A percentile compares a stretch with the other conserved stretches of the same genome.
Evolutionary conservation across 1,284 basidiomycete genomes (phyloP).

Genomic region (Entoloma clypeatum): DNA sequence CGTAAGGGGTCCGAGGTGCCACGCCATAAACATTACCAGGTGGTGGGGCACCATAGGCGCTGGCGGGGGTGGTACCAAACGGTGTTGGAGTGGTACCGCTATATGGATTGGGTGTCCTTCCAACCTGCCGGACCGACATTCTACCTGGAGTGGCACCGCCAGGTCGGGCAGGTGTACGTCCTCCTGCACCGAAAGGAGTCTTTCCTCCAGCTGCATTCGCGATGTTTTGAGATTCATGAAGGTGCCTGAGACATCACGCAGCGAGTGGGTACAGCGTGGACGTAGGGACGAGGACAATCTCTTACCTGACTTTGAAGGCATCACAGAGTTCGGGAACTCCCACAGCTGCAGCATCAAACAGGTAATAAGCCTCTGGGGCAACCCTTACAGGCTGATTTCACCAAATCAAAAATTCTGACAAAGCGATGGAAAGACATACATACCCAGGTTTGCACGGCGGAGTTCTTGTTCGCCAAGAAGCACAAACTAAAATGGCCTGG

Average conservation of each 20-base stretch:
- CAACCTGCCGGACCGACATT: slow-evolving; percentile 64
- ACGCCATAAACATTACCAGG: slow-evolving; percentile 21
- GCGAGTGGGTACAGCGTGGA: slow-evolving; percentile 15
- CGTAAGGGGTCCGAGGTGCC: slow-evolving; percentile 44
- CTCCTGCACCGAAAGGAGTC: slow-evolving; percentile 74
- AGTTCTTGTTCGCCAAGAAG: slow-evolving; percentile 90
- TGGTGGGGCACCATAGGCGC: not conserved
- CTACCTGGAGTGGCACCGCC: slow-evolving; percentile 75
- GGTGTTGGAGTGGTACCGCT: slow-evolving; percentile 47
- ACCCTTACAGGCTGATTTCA: slow-evolving; percentile 75
- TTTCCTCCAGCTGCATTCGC: slow-evolving; percentile 63
- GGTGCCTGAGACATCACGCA: slow-evolving; percentile 46
- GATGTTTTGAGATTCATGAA: slow-evolving; percentile 76
- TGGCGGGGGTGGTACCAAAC: slow-evolving; percentile 27
- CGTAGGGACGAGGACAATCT: slow-evolving; percentile 1
- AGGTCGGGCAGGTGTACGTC: slow-evolving; percentile 73
- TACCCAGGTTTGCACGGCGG: slow-evolving; percentile 91
- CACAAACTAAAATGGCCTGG: slow-evolving; percentile 94
- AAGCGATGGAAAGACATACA: slow-evolving; percentile 18
- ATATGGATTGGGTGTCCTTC: slow-evolving; percentile 76
- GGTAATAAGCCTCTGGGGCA: slow-evolving; percentile 85
- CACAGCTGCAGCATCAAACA: slow-evolving; percentile 84
- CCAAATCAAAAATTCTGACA: slow-evolving; percentile 11
- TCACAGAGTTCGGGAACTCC: slow-evolving; percentile 91
- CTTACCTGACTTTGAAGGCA: slow-evolving; percentile 89